Base-by-base conservation (phyloP, 106 monocot genomes). In the Narthecium ossifragum region DNA sequence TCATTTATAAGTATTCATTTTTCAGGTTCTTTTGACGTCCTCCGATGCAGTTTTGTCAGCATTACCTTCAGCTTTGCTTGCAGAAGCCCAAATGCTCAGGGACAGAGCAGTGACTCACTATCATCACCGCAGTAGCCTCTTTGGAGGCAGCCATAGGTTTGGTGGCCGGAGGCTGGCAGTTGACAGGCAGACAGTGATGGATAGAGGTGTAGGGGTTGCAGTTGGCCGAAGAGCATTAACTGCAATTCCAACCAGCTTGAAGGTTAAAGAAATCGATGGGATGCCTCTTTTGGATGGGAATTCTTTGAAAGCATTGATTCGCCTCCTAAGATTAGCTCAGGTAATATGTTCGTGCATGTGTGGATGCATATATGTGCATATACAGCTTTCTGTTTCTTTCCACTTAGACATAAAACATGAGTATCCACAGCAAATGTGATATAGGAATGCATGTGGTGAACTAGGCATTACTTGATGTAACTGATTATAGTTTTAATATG, bases 31-130 rank as follows among this genome's bases (percentile, higher is more conserved):
- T 29, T 62, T 88, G 43, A 88, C 83, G 15, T 88, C 88, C 13
- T 76, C 88, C 41, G 88, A 88, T 37, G 82, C 88, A 61, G 83
- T 88, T 60, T 28, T 88, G 34, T 84, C 88, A 40, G 74, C 76
- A 40, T 55, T 88, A 29, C 84, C 88, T 55, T 80, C 88, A 68
- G 57, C 76, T 57, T 69, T 88, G 37, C 68, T 88, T 43, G 88
- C 88, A 31, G 84, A 88, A 62, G 88, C 80, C 21, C 78, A 87
- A 62, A 69, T 87, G 55, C 78, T 87, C 5, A 69, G 88, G 26
- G 88, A 83, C 43, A 68, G 88, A 63, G 72, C 73, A 32, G 59
- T 69, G 31, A 82, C 59, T 31, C 82, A 79, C 11, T 88, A 79
- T 49, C 74, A 71, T 63, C 63, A 75, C 52, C 73, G 88, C 20